Conservation (phyloP, 2,329 filamentous ascomycete species). For the Aspergillus pseudoglaucus region DNA sequence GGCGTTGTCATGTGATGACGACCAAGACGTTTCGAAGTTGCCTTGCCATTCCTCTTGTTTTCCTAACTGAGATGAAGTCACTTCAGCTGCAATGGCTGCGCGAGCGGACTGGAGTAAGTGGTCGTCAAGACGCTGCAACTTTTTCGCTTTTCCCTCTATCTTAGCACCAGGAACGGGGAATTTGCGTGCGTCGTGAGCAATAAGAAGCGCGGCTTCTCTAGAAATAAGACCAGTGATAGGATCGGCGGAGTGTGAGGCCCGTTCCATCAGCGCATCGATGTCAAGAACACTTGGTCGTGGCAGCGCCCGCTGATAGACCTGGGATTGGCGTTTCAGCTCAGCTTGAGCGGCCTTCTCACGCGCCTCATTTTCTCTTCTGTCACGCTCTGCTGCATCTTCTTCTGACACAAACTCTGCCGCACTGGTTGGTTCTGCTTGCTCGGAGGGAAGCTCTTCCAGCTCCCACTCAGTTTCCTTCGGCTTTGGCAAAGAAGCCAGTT, state of each 20-base stretch:
- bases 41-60: slow-evolving; percentile 45
- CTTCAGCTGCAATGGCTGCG: slow-evolving; percentile 67
- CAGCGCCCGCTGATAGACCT: slow-evolving; percentile 80
- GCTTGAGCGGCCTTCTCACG: slow-evolving; percentile 58
- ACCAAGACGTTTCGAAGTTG: slow-evolving; percentile 48
- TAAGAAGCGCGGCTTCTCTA: slow-evolving; percentile 68
- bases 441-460: slow-evolving; percentile 75
- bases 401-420: slow-evolving; percentile 47
- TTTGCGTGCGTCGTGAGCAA: slow-evolving; percentile 72
- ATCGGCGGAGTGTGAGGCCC: slow-evolving; percentile 55
- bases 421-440: slow-evolving; percentile 56
- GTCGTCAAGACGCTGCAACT: slow-evolving; percentile 63
- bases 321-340: slow-evolving; percentile 76
- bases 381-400: slow-evolving; percentile 67
- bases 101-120: slow-evolving; percentile 66
- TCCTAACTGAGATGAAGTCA: slow-evolving; percentile 45
- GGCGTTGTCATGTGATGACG: slow-evolving; percentile 40
- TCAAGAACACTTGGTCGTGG: slow-evolving; percentile 72
- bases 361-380: slow-evolving; percentile 58
- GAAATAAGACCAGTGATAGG: slow-evolving; percentile 65
- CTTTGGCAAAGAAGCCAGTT: slow-evolving; percentile 74
- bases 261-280: slow-evolving; percentile 59
- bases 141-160: slow-evolving; percentile 55
- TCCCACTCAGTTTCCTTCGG: slow-evolving; percentile 95
- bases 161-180: slow-evolving; percentile 65